These are phyloP conservation scores for Euptelea pleiosperma DNA, from an alignment of 164 flowering plant genomes.

Conservation along the genomic window DNA sequence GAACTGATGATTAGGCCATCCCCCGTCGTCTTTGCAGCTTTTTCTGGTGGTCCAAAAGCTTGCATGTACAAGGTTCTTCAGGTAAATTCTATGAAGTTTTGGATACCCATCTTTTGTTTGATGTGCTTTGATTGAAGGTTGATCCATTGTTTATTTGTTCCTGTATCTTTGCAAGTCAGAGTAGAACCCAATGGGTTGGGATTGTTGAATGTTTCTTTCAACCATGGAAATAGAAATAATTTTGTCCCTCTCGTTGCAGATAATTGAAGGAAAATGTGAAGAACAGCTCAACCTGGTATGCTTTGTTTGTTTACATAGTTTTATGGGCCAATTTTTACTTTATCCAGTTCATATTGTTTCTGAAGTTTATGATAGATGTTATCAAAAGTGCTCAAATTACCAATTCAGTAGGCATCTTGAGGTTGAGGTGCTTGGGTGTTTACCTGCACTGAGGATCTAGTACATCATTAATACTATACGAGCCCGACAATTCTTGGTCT, in stretches of 20 bases:
- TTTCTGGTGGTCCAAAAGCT: constrained; percentile 94
- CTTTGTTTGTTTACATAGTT: constrained; percentile 1
- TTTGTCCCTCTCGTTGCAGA: constrained; percentile 44
- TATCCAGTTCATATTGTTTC: not conserved
- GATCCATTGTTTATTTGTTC: not conserved
- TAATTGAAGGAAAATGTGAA: constrained; percentile 61
- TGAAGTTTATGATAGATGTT: no score
- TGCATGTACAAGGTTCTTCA: constrained; percentile 95
- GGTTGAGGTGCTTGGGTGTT: no score
- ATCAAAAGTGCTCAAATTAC: no score
- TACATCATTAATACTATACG: not conserved
- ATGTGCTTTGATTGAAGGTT: constrained; percentile 1
- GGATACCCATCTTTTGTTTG: not conserved
- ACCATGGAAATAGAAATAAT: not conserved
- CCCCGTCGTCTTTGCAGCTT: constrained; percentile 83
- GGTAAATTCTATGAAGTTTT: constrained; percentile 36
- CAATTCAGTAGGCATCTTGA: not conserved
- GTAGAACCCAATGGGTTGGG: not conserved
- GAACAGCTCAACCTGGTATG: constrained; percentile 46
- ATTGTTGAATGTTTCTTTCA: not conserved
- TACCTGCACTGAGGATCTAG: no score
- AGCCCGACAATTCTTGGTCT: not conserved
- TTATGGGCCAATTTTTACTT: not conserved
- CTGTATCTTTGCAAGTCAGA: not conserved
- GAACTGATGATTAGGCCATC: constrained; percentile 67